A percentile compares a stretch with the other conserved stretches of the same genome.
These are phyloP conservation scores for Crithidia thermophila DNA, from an alignment of 208 protist species.

Conservation along the genomic window DNA sequence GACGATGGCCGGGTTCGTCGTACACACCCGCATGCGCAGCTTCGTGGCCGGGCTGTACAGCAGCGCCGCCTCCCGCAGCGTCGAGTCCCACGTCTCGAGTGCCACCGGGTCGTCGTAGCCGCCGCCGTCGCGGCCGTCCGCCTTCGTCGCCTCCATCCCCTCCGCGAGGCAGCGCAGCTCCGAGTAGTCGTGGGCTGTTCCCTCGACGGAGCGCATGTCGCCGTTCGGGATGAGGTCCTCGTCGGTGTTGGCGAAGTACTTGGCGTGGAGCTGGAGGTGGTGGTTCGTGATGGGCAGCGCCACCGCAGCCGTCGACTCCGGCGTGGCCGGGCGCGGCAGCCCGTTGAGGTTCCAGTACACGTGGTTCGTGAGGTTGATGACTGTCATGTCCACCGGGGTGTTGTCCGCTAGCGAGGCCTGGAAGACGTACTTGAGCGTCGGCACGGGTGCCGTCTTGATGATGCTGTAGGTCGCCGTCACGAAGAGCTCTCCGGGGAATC, in stretches of 20 bases:
- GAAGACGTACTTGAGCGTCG: slow-evolving; percentile 60
- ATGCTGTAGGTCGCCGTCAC: slow-evolving; percentile 78
- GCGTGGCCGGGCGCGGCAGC: slow-evolving; percentile 34
- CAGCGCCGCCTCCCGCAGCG: slow-evolving; percentile 64
- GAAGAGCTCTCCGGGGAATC: slow-evolving; percentile 79
- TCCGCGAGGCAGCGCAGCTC: slow-evolving; percentile 40
- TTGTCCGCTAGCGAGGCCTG: slow-evolving; percentile 54
- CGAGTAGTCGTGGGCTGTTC: slow-evolving; percentile 64
- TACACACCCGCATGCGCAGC: slow-evolving; percentile 66
- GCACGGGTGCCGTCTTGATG: slow-evolving; percentile 28
- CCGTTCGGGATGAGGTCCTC: slow-evolving; percentile 47
- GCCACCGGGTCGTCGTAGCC: slow-evolving; percentile 82
- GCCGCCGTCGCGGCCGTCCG: slow-evolving; percentile 34
- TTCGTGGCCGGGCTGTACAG: slow-evolving; percentile 66
- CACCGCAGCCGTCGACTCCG: slow-evolving; percentile 23
- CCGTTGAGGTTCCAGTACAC: slow-evolving; percentile 88
- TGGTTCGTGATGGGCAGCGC: slow-evolving; percentile 63
- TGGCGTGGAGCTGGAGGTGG: slow-evolving; percentile 47
- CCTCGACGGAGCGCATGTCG: slow-evolving; percentile 41
- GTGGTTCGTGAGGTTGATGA: slow-evolving; percentile 80
- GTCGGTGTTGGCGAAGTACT: slow-evolving; percentile 55
- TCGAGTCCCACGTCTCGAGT: slow-evolving; percentile 72
- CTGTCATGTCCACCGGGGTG: slow-evolving; percentile 65
- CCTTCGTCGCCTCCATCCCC: slow-evolving; percentile 56
- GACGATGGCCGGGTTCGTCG: slow-evolving; percentile 65